Conservation (phyloP, 495 filamentous ascomycete species). For the Hypoxylon intermedium region DNA sequence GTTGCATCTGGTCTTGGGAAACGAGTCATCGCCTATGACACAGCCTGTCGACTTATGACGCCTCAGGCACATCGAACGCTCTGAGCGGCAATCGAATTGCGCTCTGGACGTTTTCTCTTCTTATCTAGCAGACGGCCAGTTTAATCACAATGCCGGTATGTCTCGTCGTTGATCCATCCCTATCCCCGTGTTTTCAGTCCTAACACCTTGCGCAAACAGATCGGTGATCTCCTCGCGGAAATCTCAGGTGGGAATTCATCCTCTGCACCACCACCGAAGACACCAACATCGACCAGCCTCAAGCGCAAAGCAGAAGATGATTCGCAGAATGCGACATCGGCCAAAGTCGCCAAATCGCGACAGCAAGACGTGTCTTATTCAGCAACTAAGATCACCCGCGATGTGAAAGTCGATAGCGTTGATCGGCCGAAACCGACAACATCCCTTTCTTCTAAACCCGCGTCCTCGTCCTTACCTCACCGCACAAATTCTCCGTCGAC, state of each 20-base stretch:
- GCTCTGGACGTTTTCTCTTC: slow-evolving; percentile 5
- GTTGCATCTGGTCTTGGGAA: slow-evolving; percentile 24
- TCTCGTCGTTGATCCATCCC: slow-evolving; percentile 20
- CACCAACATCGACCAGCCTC: slow-evolving; percentile 36
- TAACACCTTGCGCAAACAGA: slow-evolving; percentile 46
- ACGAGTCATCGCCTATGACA: slow-evolving; percentile 36
- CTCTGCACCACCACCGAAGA: slow-evolving; percentile 41
- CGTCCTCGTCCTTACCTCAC: slow-evolving; percentile 40
- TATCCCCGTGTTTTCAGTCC: slow-evolving; percentile 3
- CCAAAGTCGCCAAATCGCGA: slow-evolving; percentile 37
- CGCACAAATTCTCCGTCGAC: slow-evolving; percentile 34
- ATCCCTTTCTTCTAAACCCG: slow-evolving; percentile 17
- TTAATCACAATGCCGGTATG: slow-evolving; percentile 41
- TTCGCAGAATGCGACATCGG: slow-evolving; percentile 34
- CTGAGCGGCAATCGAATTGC: slow-evolving; percentile 35
- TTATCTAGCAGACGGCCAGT: slow-evolving; percentile 17
- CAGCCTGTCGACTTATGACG: slow-evolving; percentile 36
- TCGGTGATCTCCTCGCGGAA: slow-evolving; percentile 61
- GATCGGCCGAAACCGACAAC: slow-evolving; percentile 31
- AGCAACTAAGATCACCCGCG: slow-evolving; percentile 36
- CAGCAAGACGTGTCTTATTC: slow-evolving; percentile 39
- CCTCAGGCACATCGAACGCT: slow-evolving; percentile 31
- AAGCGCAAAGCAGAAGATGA: slow-evolving; percentile 64
- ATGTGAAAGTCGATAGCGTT: slow-evolving; percentile 38
- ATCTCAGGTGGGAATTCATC: slow-evolving; percentile 58